A percentile compares a stretch with the other conserved stretches of the same genome.
phyloP scores from a whole-genome alignment of 2,329 filamentous ascomycete species.

The Teratosphaeria zuluensis region DNA sequence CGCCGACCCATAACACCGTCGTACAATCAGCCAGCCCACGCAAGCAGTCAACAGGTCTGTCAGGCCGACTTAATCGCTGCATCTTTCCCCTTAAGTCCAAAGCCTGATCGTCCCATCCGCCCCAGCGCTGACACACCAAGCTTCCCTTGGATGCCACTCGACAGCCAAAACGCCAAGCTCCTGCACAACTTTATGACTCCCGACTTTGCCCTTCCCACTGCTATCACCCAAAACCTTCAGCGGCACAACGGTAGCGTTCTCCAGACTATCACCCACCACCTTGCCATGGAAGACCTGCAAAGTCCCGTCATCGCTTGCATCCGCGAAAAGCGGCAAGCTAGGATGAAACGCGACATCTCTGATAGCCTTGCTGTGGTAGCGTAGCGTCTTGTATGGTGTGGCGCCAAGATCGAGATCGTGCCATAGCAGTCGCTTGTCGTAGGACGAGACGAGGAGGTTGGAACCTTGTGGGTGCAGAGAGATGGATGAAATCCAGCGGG shows the following conservation, averaged over 20 bases:
- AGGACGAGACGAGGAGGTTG: constrained; percentile 88
- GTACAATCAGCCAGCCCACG: too few relatives aligned
- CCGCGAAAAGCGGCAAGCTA: constrained; percentile 72
- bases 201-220: constrained; percentile 25
- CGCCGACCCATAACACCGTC: too few relatives aligned
- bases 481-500: constrained; percentile 88
- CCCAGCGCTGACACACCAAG: constrained; percentile 89
- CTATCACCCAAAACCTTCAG: constrained; percentile 73
- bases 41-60: too few relatives aligned
- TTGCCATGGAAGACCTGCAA: constrained; percentile 96
- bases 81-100: constrained; percentile 48
- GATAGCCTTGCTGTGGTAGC: constrained; percentile 89
- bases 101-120: constrained; percentile 87
- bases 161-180: constrained; percentile 86
- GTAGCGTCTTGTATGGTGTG: constrained; percentile 89
- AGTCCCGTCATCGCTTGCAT: constrained; percentile 88
- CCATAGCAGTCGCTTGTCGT: constrained; percentile 89
- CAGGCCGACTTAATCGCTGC: too few relatives aligned
- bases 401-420: constrained; percentile 89
- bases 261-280: constrained; percentile 87
- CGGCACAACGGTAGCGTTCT: constrained; percentile 92
- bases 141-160: constrained; percentile 90
- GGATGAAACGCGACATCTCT: constrained; percentile 81
- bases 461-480: constrained; percentile 89
- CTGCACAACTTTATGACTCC: constrained; percentile 64